Percentiles rank a stretch among this genome's conserved stretches.
Conservation (phyloP, 2,329 filamentous ascomycete genomes). For the Capronia coronata region DNA sequence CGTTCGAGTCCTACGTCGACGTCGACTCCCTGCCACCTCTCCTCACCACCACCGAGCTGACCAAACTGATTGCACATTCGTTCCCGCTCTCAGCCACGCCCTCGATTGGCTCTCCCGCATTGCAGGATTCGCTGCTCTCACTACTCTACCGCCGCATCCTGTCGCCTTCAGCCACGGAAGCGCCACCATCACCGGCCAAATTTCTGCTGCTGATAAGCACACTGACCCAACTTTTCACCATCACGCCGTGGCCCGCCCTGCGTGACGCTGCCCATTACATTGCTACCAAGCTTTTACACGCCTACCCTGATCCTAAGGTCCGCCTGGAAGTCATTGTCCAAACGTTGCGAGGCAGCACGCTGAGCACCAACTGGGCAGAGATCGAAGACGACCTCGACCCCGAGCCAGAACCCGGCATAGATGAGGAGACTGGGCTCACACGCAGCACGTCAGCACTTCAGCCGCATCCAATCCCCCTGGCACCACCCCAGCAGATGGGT, state of each 20-base stretch:
- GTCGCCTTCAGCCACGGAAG: constrained; percentile 6
- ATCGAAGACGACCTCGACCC: constrained; percentile 16
- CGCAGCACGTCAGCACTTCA: constrained; percentile 21
- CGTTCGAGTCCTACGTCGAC: constrained; percentile 15
- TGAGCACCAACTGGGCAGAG: constrained; percentile 24
- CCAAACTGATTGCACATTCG: constrained; percentile 20
- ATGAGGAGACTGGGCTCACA: constrained; percentile 21
- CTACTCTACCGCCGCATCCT: constrained; percentile 18
- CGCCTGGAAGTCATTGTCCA: constrained; percentile 24
- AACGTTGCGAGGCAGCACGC: constrained; percentile 20
- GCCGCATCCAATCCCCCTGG: constrained; percentile 20
- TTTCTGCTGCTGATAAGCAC: constrained; percentile 22
- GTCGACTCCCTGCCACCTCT: constrained; percentile 1
- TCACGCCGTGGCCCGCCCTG: constrained; percentile 20
- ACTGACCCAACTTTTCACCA: constrained; percentile 25
- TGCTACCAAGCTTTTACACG: constrained; percentile 24
- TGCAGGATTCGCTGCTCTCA: constrained; percentile 21
- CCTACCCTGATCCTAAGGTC: constrained; percentile 16
- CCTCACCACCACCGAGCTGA: constrained; percentile 15
- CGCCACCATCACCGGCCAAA: constrained; percentile 16
- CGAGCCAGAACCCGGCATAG: constrained; percentile 16
- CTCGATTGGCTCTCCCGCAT: constrained; percentile 14
- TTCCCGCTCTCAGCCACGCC: constrained; percentile 20
- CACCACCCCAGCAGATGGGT: constrained; percentile 18
- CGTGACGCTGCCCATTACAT: constrained; percentile 26